Base-by-base conservation (phyloP, 1,284 basidiomycete genomes). In the Phlebopus sp. region DNA sequence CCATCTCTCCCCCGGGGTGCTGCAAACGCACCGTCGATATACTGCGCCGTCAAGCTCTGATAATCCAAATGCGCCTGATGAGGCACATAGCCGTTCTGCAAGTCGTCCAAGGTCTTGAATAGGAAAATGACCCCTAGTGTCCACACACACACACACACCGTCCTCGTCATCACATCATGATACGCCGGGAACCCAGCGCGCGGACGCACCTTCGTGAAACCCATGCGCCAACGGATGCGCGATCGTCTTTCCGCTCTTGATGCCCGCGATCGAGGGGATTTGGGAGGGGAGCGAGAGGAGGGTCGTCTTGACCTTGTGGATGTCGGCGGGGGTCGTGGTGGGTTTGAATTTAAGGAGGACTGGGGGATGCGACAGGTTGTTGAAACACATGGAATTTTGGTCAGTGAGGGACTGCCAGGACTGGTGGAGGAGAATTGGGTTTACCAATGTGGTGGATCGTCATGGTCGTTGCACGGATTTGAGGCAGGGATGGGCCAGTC, bases 1-100 rank as follows among this genome's bases (percentile, higher is more conserved):
- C n/a, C n/a, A n/a, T n/a, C n/a, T n/a, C n/a, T n/a, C n/a, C n/a
- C n/a, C n/a, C n/a, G n/a, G n/a, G n/a, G n/a, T n/a, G n/a, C n/a
- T n/a, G n/a, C n/a, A n/a, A n/a, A n/a, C n/a, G n/a, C n/a, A 64
- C 62, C 60, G 53, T 63, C 32, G 27, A 63, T 15, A 17, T 43
- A 58, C 27, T 55, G 58, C 3, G 23, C 41, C 1, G 42, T 27
- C 6, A 29, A 37, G 14, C 10, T 39, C 34, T 50, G 50, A 29
- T 48, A 54, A 8, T 49, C 52, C 2, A 2, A 15, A 37, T 62
- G 60, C 10, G 56, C 54, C 39, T 52, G 32, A 50, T 62, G 59
- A 37, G 57, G 31, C 2, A 7, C 1, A 27, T 62, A 64, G 0
- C 15, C 38, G 1, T 49, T 31, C 35, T 30, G 50, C n/a, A 60